Evolutionary conservation across 2,329 filamentous ascomycete species (phyloP), one percentile per base, ranked within the genome.

Genomic region (Verticillium isaacii): DNA sequence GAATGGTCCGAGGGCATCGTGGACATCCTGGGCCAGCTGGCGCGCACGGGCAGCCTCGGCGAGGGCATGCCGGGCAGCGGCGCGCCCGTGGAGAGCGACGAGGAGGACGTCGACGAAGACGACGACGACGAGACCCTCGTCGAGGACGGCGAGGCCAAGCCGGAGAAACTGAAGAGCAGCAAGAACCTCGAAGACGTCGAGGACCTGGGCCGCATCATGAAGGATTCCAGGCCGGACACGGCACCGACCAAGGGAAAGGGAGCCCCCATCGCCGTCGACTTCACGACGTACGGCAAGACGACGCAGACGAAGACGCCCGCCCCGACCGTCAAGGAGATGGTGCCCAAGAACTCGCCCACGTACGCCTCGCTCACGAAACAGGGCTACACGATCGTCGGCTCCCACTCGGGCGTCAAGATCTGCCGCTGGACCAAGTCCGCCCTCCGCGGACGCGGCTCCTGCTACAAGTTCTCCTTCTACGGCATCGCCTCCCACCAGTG

Each of bases 391-490:
- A 97, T 98, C 62, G 90, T 99, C 41, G 95, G 95, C 60, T 94
- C 92, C 0, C 95, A 98, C 77, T 96, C 92, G 0, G 94, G 94
- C 34, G 94, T 98, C 67, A 98, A 98, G 77, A 97, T 97, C 69
- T 99, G 94, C 73, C 91, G 95, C 36, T 99, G 94, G 94, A 98
- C 95, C 11, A 99, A 99, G 77, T 97, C 93, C 1, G 94, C 94
- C 11, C 87, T 98, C 1, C 91, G 94, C 45, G 94, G 94, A 14
- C 89, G 94, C 50, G 95, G 94, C 5, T 96, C 92, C 29, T 99
- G 94, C 80, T 99, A 99, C 83, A 98, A 99, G 72, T 97, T 88
- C 76, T 96, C 92, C 0, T 96, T 99, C 75, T 99, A 99, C 75
- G 94, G 94, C 57, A 99, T 99, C 74, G 87, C 90, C 66, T 97